A percentile compares a stretch with the other conserved stretches of the same genome.
Conservation (phyloP, 1,284 basidiomycete species). For the Pseudozyma thailandica region DNA sequence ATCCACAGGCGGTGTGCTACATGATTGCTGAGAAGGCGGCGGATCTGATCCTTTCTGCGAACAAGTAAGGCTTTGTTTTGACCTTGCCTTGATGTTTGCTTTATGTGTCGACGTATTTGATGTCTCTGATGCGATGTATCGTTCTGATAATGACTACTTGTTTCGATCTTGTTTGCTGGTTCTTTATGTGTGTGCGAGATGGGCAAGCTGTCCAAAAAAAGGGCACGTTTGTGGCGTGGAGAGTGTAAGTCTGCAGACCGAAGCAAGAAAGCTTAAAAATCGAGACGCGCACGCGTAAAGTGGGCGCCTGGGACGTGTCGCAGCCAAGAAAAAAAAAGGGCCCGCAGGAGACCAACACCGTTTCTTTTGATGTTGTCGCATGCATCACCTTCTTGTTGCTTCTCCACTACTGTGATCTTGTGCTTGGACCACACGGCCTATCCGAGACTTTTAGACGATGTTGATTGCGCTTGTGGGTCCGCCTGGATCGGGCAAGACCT, state of each 20-base stretch:
- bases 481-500: conserved; percentile 81
- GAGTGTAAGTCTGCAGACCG: not conserved
- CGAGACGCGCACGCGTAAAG: conserved; percentile 16
- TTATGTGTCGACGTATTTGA: too few relatives aligned
- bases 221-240: not conserved
- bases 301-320: conserved; percentile 4
- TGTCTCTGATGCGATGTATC: too few relatives aligned
- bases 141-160: too few relatives aligned
- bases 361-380: not conserved
- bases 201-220: too few relatives aligned
- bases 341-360: conserved; percentile 13
- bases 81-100: not conserved
- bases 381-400: not conserved
- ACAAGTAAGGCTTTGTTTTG: conserved; percentile 2
- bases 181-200: too few relatives aligned
- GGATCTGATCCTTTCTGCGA: conserved; percentile 28
- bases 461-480: conserved; percentile 90
- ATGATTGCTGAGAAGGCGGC: conserved; percentile 55
- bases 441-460: conserved; percentile 70
- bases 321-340: not conserved
- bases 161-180: too few relatives aligned
- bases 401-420: not conserved
- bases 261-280: not conserved
- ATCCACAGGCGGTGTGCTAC: conserved; percentile 53
- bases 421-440: not conserved